Evolutionary conservation across 768 basidiomycete species (phyloP), one percentile per base, ranked within the genome.

Genomic region (Boletales sp.): DNA sequence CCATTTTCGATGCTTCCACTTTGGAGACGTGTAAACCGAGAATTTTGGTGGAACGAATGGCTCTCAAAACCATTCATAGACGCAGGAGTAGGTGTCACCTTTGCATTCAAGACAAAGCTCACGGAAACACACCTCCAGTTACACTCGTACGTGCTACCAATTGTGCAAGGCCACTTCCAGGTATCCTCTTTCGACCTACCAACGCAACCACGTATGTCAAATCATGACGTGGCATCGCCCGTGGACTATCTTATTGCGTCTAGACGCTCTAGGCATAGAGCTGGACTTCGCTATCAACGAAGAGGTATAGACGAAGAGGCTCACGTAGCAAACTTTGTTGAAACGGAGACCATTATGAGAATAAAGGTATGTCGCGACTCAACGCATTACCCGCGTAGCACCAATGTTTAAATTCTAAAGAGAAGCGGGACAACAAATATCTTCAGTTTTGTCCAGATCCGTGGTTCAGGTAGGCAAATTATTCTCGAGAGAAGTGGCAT

Each of bases 21-120:
- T 4, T 97, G 95, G 94, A 79, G 93, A 24, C 76, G 93, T 12
- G 90, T 93, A 1, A 91, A 97, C 58, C 78, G 79, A 41, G 85
- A 88, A 38, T 98, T 91, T 66, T 98, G 94, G 89, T 98, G 94
- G 92, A 99, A 98, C 61, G 90, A 93, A 59, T 84, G 83, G 77
- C 76, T 98, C 50, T 77, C 81, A 24, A 86, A 86, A 56, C 85
- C 90, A 2, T 87, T 99, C 56, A 73, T 92, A 35, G 91, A 97
- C 53, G 85, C 86, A 40, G 93, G 94, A 18, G 92, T 93, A 69
- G 50, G 80, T 69, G 14, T 15, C 37, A 21, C 47, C 18, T 27
- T 24, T 36, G 40, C 50, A 47, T 19, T 34, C 40, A 45, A 35
- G 41, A 46, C 29, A 27, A 15, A 31, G 10, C 7, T 1, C 34